Evolutionary conservation across 1,284 basidiomycete genomes (phyloP).

Genomic region (Trichosporon asahii): DNA sequence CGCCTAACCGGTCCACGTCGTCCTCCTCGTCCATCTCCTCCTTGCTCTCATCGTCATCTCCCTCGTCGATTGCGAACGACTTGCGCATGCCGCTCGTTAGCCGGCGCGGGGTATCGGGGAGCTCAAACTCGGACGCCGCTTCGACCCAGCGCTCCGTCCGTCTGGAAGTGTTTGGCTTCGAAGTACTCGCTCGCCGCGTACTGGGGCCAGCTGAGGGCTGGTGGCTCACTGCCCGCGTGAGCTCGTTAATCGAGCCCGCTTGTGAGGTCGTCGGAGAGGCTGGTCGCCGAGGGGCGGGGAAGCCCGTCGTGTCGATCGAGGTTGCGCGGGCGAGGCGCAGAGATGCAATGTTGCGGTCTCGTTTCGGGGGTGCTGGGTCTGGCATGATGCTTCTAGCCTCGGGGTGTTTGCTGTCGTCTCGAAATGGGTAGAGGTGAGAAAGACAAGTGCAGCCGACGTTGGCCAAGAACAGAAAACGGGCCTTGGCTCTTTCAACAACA

Average conservation of each 20-base stretch:
- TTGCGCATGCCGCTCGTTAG: constrained; percentile 1
- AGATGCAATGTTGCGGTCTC: not conserved
- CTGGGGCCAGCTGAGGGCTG: not conserved
- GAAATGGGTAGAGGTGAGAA: too few relatives aligned
- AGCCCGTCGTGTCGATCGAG: not conserved
- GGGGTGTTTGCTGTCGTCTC: too few relatives aligned
- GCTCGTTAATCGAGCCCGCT: not conserved
- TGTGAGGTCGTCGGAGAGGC: not conserved
- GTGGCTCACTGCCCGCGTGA: not conserved
- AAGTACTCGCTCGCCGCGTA: not conserved
- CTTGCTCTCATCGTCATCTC: not conserved
- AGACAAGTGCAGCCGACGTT: too few relatives aligned
- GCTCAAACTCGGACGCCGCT: not conserved
- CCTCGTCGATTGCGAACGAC: constrained; percentile 1
- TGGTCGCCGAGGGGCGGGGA: not conserved
- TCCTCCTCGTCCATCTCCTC: not conserved
- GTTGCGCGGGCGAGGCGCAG: not conserved
- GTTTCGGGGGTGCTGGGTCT: not conserved
- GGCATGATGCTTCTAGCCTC: not conserved
- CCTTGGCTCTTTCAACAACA: not conserved
- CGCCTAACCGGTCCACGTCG: not conserved
- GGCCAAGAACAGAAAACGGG: not conserved
- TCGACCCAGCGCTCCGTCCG: constrained; percentile 4
- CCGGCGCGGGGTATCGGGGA: not conserved
- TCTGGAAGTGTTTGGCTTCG: not conserved